Base-by-base conservation (phyloP, 345 rosid species). In the Durio zibethinus region DNA sequence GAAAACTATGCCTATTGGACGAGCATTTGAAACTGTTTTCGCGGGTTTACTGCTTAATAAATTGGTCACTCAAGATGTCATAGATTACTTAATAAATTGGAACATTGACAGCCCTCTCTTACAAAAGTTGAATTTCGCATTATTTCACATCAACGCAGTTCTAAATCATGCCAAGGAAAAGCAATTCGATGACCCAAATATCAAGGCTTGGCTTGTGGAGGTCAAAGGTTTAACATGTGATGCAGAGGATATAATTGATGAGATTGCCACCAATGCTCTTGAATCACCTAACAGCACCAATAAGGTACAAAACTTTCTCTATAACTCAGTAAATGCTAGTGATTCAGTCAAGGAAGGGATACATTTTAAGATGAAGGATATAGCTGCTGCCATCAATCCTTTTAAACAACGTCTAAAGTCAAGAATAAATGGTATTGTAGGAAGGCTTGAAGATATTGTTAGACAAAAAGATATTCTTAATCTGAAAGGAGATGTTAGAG, bases 291-390 rank as follows among this genome's bases (percentile, higher is more conserved):
- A 31, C 10, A 31, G 42, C 67, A 10, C 40, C 38, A 62, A 15
- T 33, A 62, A 64, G 69, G 43, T 64, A 33, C 69, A 25, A 10
- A 56, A 56, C 61, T 35, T 64, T 64, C 12, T 35, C 20, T 62
- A 6, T 4, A 21, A 62, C 40, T 62, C 21, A 1, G 36, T 62
- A 4, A 62, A 62, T 14, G 67, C 67, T 62, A 62, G 67, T 33
- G 67, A 62, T 1, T 62, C 67, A 31, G 67, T 29, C 40, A 62
- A 31, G 40, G 67, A 62, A 62, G 67, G 67, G 67, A 62, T 62
- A 31, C 40, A 62, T 62, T 62, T 62, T 16, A 62, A 62, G 42
- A 31, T 62, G 67, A 62, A 62, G 21, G 67, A 31, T 62, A 14
- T 62, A 27, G 67, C 21, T 62, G 36, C 67, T 62, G 40, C 67